Base-by-base conservation (phyloP, 2,329 filamentous ascomycete genomes). In the Epichloe festucae region DNA sequence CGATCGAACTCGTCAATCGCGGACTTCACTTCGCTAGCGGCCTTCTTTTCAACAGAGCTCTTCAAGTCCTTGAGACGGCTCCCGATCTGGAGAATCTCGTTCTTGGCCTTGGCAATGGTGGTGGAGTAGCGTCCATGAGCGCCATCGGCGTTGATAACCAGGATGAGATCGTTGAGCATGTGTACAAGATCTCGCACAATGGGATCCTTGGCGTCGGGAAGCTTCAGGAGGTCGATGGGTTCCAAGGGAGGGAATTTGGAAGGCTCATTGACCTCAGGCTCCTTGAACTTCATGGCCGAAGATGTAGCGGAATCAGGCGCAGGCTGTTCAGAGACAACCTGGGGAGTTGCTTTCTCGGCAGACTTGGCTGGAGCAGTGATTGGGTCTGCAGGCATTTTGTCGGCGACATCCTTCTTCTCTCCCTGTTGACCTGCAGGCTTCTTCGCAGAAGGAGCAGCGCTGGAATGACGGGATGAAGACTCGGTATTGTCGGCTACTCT, bases 151-250 rank as follows among this genome's bases (percentile, higher is more conserved):
- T 96, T 95, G 65, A 96, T 84, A 46, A 94, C 88, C 8, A 87
- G 83, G 64, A 98, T 95, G 61, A 98, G 85, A 67, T 95, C 89
- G 71, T 98, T 98, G 60, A 98, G 78, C 71, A 95, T 91, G 72
- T 88, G 91, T 54, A 95, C 89, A 5, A 98, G 76, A 62, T 97
- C 89, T 69, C 96, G 89, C 21, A 97, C 87, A 38, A 95, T 78
- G 31, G 88, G 87, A 65, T 97, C 91, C 54, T 83, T 81, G 50
- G 86, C 88, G 60, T 89, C 79, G 50, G 80, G 76, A 23, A 94
- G 78, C 48, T 78, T 78, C 53, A 96, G 73, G 55, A 89, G 81
- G 63, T 95, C 87, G 59, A 97, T 88, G 15, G 81, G 80, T 54
- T 82, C 71, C 19, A 83, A 72, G 43, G 84, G 78, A 51, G 79